These are phyloP conservation scores for Chalciporus chontae DNA, from an alignment of 768 basidiomycete species.

Conservation along the genomic window DNA sequence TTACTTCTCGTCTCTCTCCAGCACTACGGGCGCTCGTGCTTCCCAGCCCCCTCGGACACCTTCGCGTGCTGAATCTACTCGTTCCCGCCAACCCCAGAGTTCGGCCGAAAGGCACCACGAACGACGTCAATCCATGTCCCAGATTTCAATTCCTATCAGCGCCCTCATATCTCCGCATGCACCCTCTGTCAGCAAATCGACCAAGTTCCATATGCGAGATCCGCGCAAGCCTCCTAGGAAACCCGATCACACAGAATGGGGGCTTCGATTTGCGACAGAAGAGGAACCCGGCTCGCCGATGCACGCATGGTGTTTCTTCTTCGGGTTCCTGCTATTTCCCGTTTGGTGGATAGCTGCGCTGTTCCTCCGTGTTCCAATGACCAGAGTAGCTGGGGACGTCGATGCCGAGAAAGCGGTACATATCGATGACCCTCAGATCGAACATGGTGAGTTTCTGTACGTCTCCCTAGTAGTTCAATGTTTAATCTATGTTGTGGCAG, in stretches of 20 bases:
- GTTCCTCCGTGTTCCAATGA: constrained; percentile 52
- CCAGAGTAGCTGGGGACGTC: constrained; percentile 56
- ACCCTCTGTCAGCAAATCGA: constrained; percentile 59
- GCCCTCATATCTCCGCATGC: constrained; percentile 77
- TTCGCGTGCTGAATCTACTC: constrained; percentile 37
- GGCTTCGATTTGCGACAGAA: constrained; percentile 51
- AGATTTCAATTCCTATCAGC: constrained; percentile 74
- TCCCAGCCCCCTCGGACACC: constrained; percentile 29
- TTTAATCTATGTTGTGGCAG: constrained; percentile 33
- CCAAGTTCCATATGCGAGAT: constrained; percentile 77
- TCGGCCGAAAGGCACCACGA: constrained; percentile 30
- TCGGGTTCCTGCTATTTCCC: constrained; percentile 61
- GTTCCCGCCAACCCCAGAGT: constrained; percentile 27
- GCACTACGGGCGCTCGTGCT: constrained; percentile 29
- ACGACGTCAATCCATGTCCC: constrained; percentile 55
- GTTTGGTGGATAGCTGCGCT: constrained; percentile 63
- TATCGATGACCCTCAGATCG: constrained; percentile 77
- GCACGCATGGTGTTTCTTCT: constrained; percentile 77
- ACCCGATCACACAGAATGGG: constrained; percentile 59
- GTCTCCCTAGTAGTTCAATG: neutral
- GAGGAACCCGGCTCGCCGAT: constrained; percentile 50
- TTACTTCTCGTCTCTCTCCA: constrained; percentile 33
- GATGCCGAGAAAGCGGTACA: constrained; percentile 65
- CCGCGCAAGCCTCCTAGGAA: constrained; percentile 60
- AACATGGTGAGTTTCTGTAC: constrained; percentile 51